Conservation (phyloP, 495 filamentous ascomycete genomes). For the Trichoderma gamsii region DNA sequence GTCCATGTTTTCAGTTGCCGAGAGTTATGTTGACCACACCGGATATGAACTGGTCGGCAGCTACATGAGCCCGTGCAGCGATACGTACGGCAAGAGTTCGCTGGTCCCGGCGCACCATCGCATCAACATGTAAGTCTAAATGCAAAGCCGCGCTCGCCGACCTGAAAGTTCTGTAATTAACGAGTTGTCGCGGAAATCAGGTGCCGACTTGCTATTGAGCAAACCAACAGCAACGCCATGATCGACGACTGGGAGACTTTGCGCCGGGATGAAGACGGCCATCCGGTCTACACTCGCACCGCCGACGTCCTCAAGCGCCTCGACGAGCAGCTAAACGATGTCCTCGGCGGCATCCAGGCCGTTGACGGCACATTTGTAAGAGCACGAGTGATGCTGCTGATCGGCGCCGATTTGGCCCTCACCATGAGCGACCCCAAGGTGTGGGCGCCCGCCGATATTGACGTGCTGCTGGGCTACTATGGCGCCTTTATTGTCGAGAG, state of each 20-base stretch:
- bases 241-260: constrained; percentile 55
- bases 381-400: constrained; percentile 62
- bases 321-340: constrained; percentile 68
- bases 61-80: constrained; percentile 51
- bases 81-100: constrained; percentile 78
- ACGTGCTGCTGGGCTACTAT: constrained; percentile 72
- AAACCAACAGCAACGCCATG: constrained; percentile 66
- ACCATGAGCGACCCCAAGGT: constrained; percentile 53
- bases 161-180: not conserved
- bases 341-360: constrained; percentile 59
- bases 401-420: constrained; percentile 69
- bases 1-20: constrained; percentile 63
- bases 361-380: constrained; percentile 42
- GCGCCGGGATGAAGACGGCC: constrained; percentile 27
- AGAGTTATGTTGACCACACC: constrained; percentile 25
- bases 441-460: constrained; percentile 71
- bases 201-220: constrained; percentile 70
- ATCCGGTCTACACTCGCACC: constrained; percentile 73
- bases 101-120: constrained; percentile 63
- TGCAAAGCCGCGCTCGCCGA: not conserved
- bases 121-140: constrained; percentile 15
- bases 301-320: constrained; percentile 79
- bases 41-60: constrained; percentile 74
- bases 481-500: constrained; percentile 79
- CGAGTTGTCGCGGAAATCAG: constrained; percentile 29